Percentiles rank a stretch among this genome's conserved stretches.
These are phyloP conservation scores for Xylaria arbuscula DNA, from an alignment of 2,329 filamentous ascomycete species.

Conservation along the genomic window DNA sequence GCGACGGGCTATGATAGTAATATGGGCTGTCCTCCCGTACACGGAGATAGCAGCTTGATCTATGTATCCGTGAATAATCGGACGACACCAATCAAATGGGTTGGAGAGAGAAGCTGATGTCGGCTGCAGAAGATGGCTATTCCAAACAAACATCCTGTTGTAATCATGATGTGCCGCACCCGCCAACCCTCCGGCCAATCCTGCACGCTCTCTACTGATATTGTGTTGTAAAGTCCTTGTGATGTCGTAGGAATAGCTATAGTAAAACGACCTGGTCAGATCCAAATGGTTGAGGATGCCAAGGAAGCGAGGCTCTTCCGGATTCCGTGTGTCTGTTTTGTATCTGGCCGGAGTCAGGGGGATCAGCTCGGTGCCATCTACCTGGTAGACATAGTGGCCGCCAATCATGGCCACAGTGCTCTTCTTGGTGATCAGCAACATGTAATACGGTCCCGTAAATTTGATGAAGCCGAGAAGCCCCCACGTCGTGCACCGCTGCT, in stretches of 20 bases:
- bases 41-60: slow-evolving; percentile 88
- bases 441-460: slow-evolving; percentile 96
- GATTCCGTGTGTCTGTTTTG: slow-evolving; percentile 80
- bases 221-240: slow-evolving; percentile 93
- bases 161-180: slow-evolving; percentile 72
- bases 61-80: slow-evolving; percentile 95
- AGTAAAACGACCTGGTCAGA: slow-evolving; percentile 92
- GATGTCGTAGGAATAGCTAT: slow-evolving; percentile 97
- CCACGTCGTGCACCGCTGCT: slow-evolving; percentile 90
- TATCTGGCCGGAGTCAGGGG: slow-evolving; percentile 82
- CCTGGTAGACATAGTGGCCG: slow-evolving; percentile 94
- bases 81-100: slow-evolving; percentile 94
- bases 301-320: slow-evolving; percentile 90
- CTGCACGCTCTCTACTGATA: slow-evolving; percentile 81
- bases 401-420: slow-evolving; percentile 96
- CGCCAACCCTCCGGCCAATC: slow-evolving; percentile 72
- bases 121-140: slow-evolving; percentile 85
- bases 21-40: slow-evolving; percentile 88
- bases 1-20: slow-evolving; percentile 91
- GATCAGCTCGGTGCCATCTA: slow-evolving; percentile 92
- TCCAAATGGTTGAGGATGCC: slow-evolving; percentile 92
- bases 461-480: slow-evolving; percentile 93
- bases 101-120: slow-evolving; percentile 76
- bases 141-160: slow-evolving; percentile 99
- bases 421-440: slow-evolving; percentile 95